Evolutionary conservation across 805 yeast genomes (phyloP).

Genomic region (Yarrowia hollandica): DNA sequence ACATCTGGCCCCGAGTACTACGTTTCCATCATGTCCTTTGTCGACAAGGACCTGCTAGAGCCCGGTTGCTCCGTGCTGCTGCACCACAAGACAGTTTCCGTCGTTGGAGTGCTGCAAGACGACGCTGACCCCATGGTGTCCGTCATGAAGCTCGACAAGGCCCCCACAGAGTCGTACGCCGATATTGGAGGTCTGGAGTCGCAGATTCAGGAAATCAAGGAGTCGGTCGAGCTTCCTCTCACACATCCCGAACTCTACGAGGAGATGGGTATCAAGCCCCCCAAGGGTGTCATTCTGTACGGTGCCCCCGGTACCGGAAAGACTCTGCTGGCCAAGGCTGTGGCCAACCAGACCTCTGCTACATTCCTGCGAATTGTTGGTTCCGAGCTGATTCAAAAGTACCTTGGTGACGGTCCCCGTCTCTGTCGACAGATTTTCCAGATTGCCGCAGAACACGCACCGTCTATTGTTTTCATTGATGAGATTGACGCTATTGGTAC

Average conservation of each 20-base stretch:
- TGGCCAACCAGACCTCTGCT: conserved; percentile 96
- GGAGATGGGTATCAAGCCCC: conserved; percentile 98
- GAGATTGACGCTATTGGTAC: conserved; percentile 99
- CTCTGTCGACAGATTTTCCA: conserved; percentile 91
- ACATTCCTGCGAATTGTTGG: conserved; percentile 96
- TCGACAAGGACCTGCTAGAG: conserved; percentile 91
- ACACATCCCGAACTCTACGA: conserved; percentile 97
- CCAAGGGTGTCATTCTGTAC: conserved; percentile 94
- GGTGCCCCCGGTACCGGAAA: conserved; percentile 99
- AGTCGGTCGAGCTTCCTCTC: conserved; percentile 91
- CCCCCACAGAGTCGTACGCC: conserved; percentile 94
- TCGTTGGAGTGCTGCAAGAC: conserved; percentile 97
- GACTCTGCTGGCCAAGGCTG: conserved; percentile 93
- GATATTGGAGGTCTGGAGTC: conserved; percentile 96
- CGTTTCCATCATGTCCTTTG: conserved; percentile 93
- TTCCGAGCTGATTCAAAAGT: conserved; percentile 93
- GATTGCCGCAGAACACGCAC: conserved; percentile 95
- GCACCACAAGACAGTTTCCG: conserved; percentile 92
- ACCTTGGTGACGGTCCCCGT: conserved; percentile 97
- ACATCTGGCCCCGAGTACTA: conserved; percentile 97
- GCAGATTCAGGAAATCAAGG: conserved; percentile 97
- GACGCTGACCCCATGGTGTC: conserved; percentile 98
- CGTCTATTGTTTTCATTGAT: conserved; percentile 97
- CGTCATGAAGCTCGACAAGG: conserved; percentile 96
- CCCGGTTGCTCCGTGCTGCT: conserved; percentile 95